Base-by-base conservation (phyloP, 2,329 filamentous ascomycete species). In the Trichoderma semiorbis region DNA sequence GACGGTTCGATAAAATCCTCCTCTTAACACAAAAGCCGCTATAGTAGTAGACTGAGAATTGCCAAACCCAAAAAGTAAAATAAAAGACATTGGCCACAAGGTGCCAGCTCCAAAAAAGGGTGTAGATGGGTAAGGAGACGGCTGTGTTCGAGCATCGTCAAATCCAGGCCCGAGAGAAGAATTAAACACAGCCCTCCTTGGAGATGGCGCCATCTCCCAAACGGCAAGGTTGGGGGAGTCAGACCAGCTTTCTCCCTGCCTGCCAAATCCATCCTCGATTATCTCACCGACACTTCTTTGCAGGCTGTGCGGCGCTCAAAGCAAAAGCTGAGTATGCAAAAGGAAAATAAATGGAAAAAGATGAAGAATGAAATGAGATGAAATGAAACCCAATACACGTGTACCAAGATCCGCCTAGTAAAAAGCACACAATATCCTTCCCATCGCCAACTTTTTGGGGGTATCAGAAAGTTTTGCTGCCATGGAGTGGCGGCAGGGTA, bases 391-490 rank as follows among this genome's bases (percentile, higher is more conserved):
- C 70, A 68, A 61, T 62, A 67, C 68, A 71, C 61, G 50, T 61
- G 66, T 65, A 70, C 53, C 66, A 53, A 55, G 14, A 50, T 62
- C 66, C 69, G 53, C 73, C 70, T 66, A 69, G 66, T 53, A 72
- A 64, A 73, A 76, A 73, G 71, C 72, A 60, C 72, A 68, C 74
- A 72, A 70, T 70, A 75, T 76, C 73, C 70, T 75, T 74, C 74
- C 28, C 74, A 70, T 69, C 75, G 72, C 75, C 75, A 69, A 73
- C 74, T 73, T 73, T 77, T 78, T 78, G 78, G 69, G 79, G 79
- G 80, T 82, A 83, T 83, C 77, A 81, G 79, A 77, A 75, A 76
- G 75, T 77, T 79, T 77, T 66, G 34, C 69, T 28, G 75, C 76
- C 75, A 74, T 75, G 70, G 75, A 66, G 50, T 70, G 43, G 43